Evolutionary conservation across 2,329 filamentous ascomycete species (phyloP).

Genomic region (Ceratocystis alfenasii): DNA sequence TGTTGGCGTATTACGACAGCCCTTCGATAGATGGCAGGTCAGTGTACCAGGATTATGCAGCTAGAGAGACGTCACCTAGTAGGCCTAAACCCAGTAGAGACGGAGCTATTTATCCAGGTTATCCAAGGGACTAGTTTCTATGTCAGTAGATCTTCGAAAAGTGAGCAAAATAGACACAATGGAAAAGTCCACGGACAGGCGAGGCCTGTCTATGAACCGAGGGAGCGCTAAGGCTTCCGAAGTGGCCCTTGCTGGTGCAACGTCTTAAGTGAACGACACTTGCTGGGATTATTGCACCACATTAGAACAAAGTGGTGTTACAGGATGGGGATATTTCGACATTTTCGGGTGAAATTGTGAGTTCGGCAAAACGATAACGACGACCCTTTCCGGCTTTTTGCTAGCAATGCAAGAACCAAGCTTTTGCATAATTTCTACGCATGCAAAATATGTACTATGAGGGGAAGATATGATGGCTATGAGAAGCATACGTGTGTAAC

Average conservation of each 20-base stretch:
- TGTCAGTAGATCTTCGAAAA: background rate
- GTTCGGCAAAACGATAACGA: background rate
- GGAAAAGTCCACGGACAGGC: background rate
- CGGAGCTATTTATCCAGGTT: too few species aligned
- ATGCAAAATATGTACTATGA: background rate
- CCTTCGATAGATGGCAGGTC: background rate
- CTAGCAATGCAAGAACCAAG: background rate
- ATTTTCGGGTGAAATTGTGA: background rate
- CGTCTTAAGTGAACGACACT: conserved; percentile 1
- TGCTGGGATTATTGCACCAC: conserved; percentile 14
- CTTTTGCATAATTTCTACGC: background rate
- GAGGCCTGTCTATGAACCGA: background rate
- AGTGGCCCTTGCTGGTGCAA: background rate
- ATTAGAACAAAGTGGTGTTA: background rate
- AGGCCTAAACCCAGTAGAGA: background rate
- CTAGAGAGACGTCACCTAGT: background rate
- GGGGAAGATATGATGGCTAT: too few species aligned
- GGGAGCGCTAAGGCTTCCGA: background rate
- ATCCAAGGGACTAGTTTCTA: too few species aligned
- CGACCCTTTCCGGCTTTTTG: background rate
- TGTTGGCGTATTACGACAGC: conserved; percentile 6
- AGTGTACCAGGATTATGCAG: background rate
- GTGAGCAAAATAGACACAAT: background rate
- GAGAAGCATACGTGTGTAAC: background rate
- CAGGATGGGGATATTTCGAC: conserved; percentile 1